phyloP scores from a whole-genome alignment of 2,329 filamentous ascomycete species.

The Aspergillus quadrilineatus region DNA sequence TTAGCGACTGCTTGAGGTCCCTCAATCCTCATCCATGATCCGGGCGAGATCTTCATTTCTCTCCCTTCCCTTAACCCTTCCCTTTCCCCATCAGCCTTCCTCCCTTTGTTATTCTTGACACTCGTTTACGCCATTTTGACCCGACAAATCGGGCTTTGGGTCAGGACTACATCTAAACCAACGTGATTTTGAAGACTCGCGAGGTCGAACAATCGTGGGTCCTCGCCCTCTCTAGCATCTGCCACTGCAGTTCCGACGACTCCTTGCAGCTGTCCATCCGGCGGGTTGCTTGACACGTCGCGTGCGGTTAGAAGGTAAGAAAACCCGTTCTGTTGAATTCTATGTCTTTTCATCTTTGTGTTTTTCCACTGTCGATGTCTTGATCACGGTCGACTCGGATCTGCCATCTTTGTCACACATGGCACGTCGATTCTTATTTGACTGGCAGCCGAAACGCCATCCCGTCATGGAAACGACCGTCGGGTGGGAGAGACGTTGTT shows the following conservation, averaged over 20 bases:
- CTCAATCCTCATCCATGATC: slow-evolving; percentile 6
- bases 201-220: neutral
- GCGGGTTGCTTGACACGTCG: slow-evolving; percentile 21
- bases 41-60: slow-evolving; percentile 12
- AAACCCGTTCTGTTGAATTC: slow-evolving; percentile 3
- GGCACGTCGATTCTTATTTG: neutral
- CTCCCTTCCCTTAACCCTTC: slow-evolving; percentile 4
- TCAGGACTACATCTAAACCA: neutral
- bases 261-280: slow-evolving; percentile 23
- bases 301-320: slow-evolving; percentile 18
- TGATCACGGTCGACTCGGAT: neutral
- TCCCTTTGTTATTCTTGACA: neutral
- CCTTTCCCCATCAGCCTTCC: neutral
- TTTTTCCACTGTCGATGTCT: neutral
- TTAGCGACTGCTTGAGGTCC: slow-evolving; percentile 1
- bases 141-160: slow-evolving; percentile 1
- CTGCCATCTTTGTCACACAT: neutral
- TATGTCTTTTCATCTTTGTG: neutral
- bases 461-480: neutral
- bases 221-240: neutral
- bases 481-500: neutral
- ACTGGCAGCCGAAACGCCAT: slow-evolving; percentile 1
- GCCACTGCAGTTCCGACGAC: slow-evolving; percentile 6
- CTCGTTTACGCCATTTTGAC: slow-evolving; percentile 4
- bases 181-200: neutral